Evolutionary conservation across 148 eudicot genomes (phyloP).

Genomic region (Camellia sinensis): DNA sequence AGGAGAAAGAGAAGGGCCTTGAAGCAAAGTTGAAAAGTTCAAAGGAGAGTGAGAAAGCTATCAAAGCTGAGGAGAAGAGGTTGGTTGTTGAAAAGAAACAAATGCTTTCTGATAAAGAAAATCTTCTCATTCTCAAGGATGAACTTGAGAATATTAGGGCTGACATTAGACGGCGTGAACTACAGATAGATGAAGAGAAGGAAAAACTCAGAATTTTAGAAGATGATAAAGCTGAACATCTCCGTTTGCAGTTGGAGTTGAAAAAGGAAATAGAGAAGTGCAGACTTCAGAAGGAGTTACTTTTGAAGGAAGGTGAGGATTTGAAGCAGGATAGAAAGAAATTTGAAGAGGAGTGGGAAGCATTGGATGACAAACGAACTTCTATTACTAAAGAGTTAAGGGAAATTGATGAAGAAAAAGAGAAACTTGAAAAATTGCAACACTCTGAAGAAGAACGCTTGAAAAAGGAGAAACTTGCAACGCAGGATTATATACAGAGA

Average conservation of each 20-base stretch:
- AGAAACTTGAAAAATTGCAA: constrained; percentile 43
- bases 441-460: constrained; percentile 54
- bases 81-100: constrained; percentile 49
- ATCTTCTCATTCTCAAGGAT: constrained; percentile 34
- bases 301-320: constrained; percentile 64
- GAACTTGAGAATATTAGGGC: constrained; percentile 54
- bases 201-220: constrained; percentile 49
- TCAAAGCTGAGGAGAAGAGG: constrained; percentile 52
- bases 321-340: constrained; percentile 63
- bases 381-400: constrained; percentile 37
- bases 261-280: constrained; percentile 69
- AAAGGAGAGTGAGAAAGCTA: constrained; percentile 59
- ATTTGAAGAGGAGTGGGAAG: constrained; percentile 94
- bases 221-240: constrained; percentile 56
- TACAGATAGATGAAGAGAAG: constrained; percentile 52
- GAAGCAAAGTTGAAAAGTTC: constrained; percentile 51
- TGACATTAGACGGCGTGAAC: constrained; percentile 44
- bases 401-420: constrained; percentile 45
- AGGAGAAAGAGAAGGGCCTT: constrained; percentile 70
- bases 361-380: constrained; percentile 71
- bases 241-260: constrained; percentile 50
- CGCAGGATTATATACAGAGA: constrained; percentile 41
- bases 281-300: constrained; percentile 51
- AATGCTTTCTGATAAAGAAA: constrained; percentile 50
- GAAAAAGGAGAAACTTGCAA: constrained; percentile 49